Evolutionary conservation across 2,329 filamentous ascomycete genomes (phyloP).

Genomic region (Fusarium clavum): DNA sequence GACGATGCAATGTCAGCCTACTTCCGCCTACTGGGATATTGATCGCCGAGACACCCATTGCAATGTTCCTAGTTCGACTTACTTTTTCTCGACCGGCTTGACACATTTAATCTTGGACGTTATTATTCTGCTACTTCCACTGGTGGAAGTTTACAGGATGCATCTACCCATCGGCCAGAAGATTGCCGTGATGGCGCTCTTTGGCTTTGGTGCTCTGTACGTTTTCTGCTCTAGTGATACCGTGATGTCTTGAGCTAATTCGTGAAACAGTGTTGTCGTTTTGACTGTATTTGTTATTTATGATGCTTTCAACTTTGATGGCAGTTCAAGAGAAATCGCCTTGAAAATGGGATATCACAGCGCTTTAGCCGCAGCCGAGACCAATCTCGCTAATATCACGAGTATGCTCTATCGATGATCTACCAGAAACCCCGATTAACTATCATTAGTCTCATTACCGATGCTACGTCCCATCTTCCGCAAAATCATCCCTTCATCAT

Average conservation of each 20-base stretch:
- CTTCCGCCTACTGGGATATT: constrained; percentile 50
- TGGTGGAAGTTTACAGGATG: constrained; percentile 48
- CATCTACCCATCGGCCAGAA: constrained; percentile 46
- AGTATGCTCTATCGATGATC: constrained; percentile 12
- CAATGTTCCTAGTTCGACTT: constrained; percentile 46
- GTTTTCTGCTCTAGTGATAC: neutral
- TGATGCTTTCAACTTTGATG: constrained; percentile 31
- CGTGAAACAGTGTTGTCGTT: constrained; percentile 29
- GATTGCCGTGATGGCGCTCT: constrained; percentile 45
- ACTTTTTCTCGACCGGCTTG: constrained; percentile 48
- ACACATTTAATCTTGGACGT: constrained; percentile 50
- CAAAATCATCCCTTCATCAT: constrained; percentile 16
- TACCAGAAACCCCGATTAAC: fast-evolving
- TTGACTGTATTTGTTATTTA: constrained; percentile 44
- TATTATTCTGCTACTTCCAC: constrained; percentile 47
- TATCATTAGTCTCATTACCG: constrained; percentile 27
- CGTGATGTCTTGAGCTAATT: neutral
- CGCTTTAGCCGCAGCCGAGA: constrained; percentile 45
- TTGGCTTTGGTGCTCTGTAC: constrained; percentile 47
- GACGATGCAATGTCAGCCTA: constrained; percentile 50
- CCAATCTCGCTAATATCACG: constrained; percentile 45
- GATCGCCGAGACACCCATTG: constrained; percentile 43
- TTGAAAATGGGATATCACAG: constrained; percentile 41
- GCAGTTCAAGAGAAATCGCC: constrained; percentile 38
- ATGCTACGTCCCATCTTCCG: constrained; percentile 34